Evolutionary conservation across 345 rosid genomes (phyloP).

Genomic region (Dipteronia sinensis): DNA sequence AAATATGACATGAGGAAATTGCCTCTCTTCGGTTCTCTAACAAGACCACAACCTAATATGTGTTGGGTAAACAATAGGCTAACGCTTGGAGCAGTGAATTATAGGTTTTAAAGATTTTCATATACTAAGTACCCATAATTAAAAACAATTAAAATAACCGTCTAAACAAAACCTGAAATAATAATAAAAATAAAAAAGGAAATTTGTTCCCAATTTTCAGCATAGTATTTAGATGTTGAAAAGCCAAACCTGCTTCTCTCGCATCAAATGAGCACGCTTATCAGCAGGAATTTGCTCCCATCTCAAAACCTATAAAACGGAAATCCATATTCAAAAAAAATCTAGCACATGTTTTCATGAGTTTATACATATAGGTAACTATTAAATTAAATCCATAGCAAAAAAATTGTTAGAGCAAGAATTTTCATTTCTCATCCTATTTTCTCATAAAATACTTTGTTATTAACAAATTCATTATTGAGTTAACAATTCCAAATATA

Average conservation of each 20-base stretch:
- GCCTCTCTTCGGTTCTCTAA: background rate
- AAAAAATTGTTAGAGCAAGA: background rate
- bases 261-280: conserved; percentile 73
- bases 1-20: background rate
- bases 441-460: background rate
- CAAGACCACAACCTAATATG: background rate
- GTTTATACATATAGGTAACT: background rate
- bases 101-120: background rate
- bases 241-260: conserved; percentile 81
- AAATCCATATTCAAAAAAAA: conserved; percentile 7
- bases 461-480: background rate
- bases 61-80: background rate
- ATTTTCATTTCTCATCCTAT: background rate
- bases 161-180: background rate
- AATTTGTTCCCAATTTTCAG: conserved; percentile 1
- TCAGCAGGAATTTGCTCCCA: conserved; percentile 97
- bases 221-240: background rate
- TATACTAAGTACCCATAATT: background rate
- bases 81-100: background rate
- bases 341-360: background rate
- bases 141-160: background rate
- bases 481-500: no score
- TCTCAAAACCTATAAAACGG: conserved; percentile 54
- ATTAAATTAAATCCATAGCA: background rate
- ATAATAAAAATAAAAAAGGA: background rate